Base-by-base conservation (phyloP, 129 eudicot species). In the Glebionis coronaria region DNA sequence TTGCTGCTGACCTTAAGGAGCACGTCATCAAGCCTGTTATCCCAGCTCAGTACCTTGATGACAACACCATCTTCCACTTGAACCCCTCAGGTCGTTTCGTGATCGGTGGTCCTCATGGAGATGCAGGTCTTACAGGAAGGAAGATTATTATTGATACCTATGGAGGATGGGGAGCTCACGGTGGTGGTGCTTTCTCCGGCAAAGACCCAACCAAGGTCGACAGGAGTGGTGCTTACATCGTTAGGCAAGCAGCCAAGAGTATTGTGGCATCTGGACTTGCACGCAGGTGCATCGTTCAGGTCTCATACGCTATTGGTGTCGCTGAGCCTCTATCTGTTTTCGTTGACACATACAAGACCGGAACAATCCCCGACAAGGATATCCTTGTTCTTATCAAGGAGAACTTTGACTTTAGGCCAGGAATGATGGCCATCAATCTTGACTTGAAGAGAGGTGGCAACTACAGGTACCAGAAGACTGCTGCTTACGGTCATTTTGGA, bases 111-210 rank as follows among this genome's bases (percentile, higher is more conserved):
- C 82, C 82, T 47, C 92, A 85, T 16, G 92, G 92, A 15, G 92
- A 85, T 66, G 92, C 92, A 2, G 92, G 92, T 14, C 73, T 85
- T 9, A 85, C 92, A 9, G 92, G 92, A 8, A 69, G 92, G 78
- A 85, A 85, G 78, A 85, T 85, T 18, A 85, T 86, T 51, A 86
- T 86, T 1, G 95, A 87, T 79, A 86, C 94, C 15, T 86, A 86
- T 51, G 92, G 92, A 67, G 92, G 92, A 49, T 86, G 92, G 92
- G 92, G 88, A 28, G 92, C 92, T 9, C 82, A 78, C 15, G 82
- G 82, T 47, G 82, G 77, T 2, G 82, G 77, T 78, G 82, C 77
- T 49, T 72, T 78, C 61, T 71, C 82, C 0, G 82, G 82, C 4
- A 71, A 86, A 56, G 92, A 86, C 25, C 92, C 92, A 0, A 86